Evolutionary conservation across 306 rosid genomes (phyloP), one percentile per base, ranked within the genome.

Genomic region (Carpinus fangiana): DNA sequence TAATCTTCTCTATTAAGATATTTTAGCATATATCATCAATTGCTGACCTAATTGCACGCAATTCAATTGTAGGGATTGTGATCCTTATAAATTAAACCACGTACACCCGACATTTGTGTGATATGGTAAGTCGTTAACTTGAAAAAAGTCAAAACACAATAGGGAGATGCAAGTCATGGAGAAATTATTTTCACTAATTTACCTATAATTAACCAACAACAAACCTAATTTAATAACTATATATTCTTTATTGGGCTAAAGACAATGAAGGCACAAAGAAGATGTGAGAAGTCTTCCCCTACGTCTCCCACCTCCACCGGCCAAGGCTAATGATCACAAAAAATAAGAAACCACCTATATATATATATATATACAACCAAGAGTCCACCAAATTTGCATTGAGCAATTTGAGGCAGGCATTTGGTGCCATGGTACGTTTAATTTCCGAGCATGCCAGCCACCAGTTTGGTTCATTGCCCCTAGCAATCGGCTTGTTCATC

Each of bases 351-450:
- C 34, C 38, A 23, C 36, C 65, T 21, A 57, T 59, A 59, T 59
- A 59, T 31, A 31, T 31, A 31, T 31, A 31, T 28, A 28, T 31
- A 31, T 31, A 31, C 34, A 31, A 31, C 34, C 34, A 31, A 31
- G 31, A 36, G 8, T 23, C 31, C 20, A 1, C 65, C 12, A 23
- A 23, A 21, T 9, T 23, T 59, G 1, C 36, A 1, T 59, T 59
- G 34, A 59, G 3, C 65, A 59, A 20, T 26, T 69, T 20, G 13
- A 38, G 16, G 13, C 1, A 57, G 8, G 8, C 10, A 56, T 8
- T 43, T 47, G 13, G 28, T n/a, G 77, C 48, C 5, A 82, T 87
- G 88, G 73, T 8, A 3, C 73, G 48, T 64, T 18, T 51, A 14
- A 74, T 43, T 20, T 12, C 31, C 41, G 72, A 62, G n/a, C 61